Conservation (phyloP, 225 moss, liverwort and hornwort species). For the Takakia lepidozioides region DNA sequence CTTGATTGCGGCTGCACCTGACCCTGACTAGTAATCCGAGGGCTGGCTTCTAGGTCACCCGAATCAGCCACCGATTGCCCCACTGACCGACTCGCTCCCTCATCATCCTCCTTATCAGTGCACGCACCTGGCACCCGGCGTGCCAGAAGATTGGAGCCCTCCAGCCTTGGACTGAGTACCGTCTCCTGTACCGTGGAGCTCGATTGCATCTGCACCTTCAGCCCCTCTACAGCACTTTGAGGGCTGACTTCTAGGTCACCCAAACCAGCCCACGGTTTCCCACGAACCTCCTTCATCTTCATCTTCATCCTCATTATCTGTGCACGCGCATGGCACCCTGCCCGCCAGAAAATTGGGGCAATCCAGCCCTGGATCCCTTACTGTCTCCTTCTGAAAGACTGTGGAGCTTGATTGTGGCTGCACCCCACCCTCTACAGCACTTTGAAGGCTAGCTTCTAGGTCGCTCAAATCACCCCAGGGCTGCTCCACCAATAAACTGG, state of each 20-base stretch:
- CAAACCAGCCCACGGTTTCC: no score
- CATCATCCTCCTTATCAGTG: no score
- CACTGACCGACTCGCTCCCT: constrained; percentile 15
- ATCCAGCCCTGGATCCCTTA: constrained; percentile 76
- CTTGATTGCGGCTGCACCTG: constrained; percentile 38
- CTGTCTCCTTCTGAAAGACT: constrained; percentile 21
- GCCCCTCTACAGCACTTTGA: no score
- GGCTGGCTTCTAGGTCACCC: no score
- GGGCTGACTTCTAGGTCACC: no score
- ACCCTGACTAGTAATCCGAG: constrained; percentile 26
- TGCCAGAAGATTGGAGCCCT: no score
- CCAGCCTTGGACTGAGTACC: no score
- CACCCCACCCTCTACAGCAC: constrained; percentile 14
- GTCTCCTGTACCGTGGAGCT: no score
- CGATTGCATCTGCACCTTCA: no score
- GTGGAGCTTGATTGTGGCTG: constrained; percentile 53
- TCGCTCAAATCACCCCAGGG: constrained; percentile 50
- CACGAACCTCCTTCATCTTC: constrained; percentile 66
- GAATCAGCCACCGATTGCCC: constrained; percentile 49
- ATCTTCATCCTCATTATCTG: constrained; percentile 90
- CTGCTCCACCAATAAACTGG: constrained; percentile 25
- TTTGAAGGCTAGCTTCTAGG: no score
- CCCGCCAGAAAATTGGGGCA: constrained; percentile 90
- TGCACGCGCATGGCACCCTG: constrained; percentile 86
- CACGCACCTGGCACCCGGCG: no score